phyloP scores from a whole-genome alignment of 805 yeast genomes.

The Debaryomyces tyrocola region DNA sequence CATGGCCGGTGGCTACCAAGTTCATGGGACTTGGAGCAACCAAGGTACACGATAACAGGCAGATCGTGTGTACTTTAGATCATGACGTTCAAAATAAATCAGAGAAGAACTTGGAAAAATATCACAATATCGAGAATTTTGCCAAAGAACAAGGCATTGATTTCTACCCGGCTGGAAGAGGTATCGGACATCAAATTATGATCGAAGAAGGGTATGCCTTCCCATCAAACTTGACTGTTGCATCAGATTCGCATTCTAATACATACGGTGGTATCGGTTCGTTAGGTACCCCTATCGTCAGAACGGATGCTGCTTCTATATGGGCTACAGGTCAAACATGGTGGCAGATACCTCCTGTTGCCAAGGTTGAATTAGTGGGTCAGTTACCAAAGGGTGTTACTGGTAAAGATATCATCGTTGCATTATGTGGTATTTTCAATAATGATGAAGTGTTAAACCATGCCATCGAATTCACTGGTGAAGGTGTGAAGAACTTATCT shows the following conservation, averaged over 20 bases:
- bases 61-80: slow-evolving; percentile 93
- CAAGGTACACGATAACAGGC: slow-evolving; percentile 77
- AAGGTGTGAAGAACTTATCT: slow-evolving; percentile 65
- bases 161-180: slow-evolving; percentile 98
- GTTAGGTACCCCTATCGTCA: slow-evolving; percentile 94
- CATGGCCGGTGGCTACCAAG: slow-evolving; percentile 99
- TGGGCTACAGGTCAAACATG: slow-evolving; percentile 99
- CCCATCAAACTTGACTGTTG: slow-evolving; percentile 90
- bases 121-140: slow-evolving; percentile 82
- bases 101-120: slow-evolving; percentile 86
- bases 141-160: slow-evolving; percentile 91
- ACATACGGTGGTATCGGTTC: slow-evolving; percentile 97
- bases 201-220: slow-evolving; percentile 98
- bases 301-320: slow-evolving; percentile 98
- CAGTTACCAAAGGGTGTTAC: slow-evolving; percentile 81
- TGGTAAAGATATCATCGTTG: slow-evolving; percentile 96
- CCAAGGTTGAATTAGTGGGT: slow-evolving; percentile 84
- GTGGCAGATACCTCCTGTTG: slow-evolving; percentile 99
- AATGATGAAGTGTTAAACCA: slow-evolving; percentile 91
- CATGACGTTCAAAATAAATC: slow-evolving; percentile 96
- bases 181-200: slow-evolving; percentile 99
- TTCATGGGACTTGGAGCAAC: slow-evolving; percentile 94
- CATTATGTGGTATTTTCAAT: slow-evolving; percentile 90
- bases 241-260: slow-evolving; percentile 96
- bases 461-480: slow-evolving; percentile 92